Evolutionary conservation across 768 basidiomycete genomes (phyloP), one percentile per base, ranked within the genome.

Genomic region (Pleurotus tuber-regium): DNA sequence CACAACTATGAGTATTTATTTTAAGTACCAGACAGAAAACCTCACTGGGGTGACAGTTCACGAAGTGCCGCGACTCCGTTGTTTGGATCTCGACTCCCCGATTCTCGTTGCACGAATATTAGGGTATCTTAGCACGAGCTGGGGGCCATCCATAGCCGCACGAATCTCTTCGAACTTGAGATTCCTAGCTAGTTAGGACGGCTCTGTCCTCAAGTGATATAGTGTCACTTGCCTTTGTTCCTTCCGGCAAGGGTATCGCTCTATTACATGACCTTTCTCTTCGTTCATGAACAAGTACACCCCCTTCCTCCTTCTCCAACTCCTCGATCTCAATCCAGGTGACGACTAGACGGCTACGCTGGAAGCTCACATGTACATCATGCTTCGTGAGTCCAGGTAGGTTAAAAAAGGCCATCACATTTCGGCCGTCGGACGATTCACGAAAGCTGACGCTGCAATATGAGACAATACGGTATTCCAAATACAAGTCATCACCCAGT

Each of bases 361-460:
- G 84, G 58, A 80, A 89, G 61, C 82, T 87, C 60, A 90, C 83
- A 57, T 89, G 87, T 50, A 88, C 79, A 54, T 89, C 82, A 52
- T 87, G 78, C 63, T 88, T 89, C 60, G 73, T 74, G 36, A 89
- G 79, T 24, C 86, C 84, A 2, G 76, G 76, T 59, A 90, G 69
- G 53, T 88, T 84, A 62, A 89, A 87, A 43, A 79, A 86, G 19
- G 84, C 85, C 24, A 43, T 44, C 24, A 33, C 38, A 61, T 83
- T 80, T 60, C 77, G 78, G 44, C 87, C 86, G 56, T 87, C 87
- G 48, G 74, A 73, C 19, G 87, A 86, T 70, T 88, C 86, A 57
- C 79, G 82, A 63, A 87, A 80, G 57, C 77, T 80, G 56, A 84
- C 82, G 60, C 87, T 87, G n/a, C n/a, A 58, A 47, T 40, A 38